These are phyloP conservation scores for Tolypocladium nubicola DNA, from an alignment of 2,329 filamentous ascomycete genomes.

Conservation along the genomic window DNA sequence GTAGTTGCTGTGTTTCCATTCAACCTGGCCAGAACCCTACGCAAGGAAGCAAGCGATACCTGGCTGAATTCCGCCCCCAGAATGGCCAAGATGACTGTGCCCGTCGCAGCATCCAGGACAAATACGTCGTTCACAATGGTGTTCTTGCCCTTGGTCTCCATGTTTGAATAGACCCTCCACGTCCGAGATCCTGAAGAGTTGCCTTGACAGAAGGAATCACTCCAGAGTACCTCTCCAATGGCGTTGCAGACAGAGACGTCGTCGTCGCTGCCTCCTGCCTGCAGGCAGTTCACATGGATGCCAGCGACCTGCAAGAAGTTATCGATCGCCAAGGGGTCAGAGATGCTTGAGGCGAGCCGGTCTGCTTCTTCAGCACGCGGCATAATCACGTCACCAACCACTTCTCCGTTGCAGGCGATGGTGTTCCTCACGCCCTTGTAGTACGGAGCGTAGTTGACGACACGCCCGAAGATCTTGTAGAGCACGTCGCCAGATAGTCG, in stretches of 20 bases:
- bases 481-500: background rate
- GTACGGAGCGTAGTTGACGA: background rate
- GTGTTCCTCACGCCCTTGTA: background rate
- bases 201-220: background rate
- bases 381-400: background rate
- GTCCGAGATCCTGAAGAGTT: too few species aligned
- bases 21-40: too few species aligned
- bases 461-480: background rate
- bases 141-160: too few species aligned
- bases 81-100: background rate
- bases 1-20: too few species aligned
- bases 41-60: too few species aligned
- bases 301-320: slow-evolving; percentile 3
- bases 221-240: background rate
- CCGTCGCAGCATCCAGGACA: background rate
- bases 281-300: background rate
- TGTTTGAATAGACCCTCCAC: background rate
- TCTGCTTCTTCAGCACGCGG: background rate
- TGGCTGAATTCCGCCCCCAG: background rate
- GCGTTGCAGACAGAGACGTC: slow-evolving; percentile 1
- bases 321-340: slow-evolving; percentile 1
- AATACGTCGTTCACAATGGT: background rate
- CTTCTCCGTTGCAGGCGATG: background rate
- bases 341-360: background rate
- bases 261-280: background rate